These are phyloP conservation scores for Athelia psychrophila DNA, from an alignment of 1,284 basidiomycete species.

Conservation along the genomic window DNA sequence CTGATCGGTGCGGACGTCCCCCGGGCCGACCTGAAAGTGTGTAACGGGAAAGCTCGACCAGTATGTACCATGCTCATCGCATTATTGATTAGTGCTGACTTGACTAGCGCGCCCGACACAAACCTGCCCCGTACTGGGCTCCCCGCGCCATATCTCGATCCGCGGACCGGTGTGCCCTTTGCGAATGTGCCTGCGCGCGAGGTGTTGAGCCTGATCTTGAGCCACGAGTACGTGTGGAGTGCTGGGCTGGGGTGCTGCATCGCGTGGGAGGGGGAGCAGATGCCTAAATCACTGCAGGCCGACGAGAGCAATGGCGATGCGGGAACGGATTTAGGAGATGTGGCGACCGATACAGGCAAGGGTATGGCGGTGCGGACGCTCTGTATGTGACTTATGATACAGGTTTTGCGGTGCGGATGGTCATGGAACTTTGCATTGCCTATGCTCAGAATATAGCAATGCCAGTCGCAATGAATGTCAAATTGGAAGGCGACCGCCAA, in stretches of 20 bases:
- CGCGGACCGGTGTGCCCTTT: constrained; percentile 74
- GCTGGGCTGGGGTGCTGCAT: constrained; percentile 55
- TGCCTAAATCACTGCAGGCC: neutral
- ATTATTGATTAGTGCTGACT: constrained; percentile 3
- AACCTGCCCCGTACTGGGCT: constrained; percentile 65
- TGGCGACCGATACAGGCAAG: too few species aligned
- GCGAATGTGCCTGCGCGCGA: constrained; percentile 65
- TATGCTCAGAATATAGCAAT: too few species aligned
- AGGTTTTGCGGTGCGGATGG: too few species aligned
- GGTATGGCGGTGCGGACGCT: too few species aligned
- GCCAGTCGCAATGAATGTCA: too few species aligned
- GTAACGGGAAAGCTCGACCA: constrained; percentile 56
- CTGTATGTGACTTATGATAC: too few species aligned
- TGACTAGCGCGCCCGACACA: constrained; percentile 54
- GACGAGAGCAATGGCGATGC: neutral
- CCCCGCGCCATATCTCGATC: constrained; percentile 70
- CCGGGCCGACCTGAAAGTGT: constrained; percentile 68
- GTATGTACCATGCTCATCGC: constrained; percentile 35
- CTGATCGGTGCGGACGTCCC: constrained; percentile 73
- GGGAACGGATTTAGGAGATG: neutral
- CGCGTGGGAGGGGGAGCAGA: constrained; percentile 18
- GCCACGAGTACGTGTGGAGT: constrained; percentile 68
- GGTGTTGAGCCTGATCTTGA: constrained; percentile 53
- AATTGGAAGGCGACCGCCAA: too few species aligned
- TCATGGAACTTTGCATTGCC: too few species aligned